Conservation (phyloP, 2,329 filamentous ascomycete species). For the Colletotrichum spaethianum region DNA sequence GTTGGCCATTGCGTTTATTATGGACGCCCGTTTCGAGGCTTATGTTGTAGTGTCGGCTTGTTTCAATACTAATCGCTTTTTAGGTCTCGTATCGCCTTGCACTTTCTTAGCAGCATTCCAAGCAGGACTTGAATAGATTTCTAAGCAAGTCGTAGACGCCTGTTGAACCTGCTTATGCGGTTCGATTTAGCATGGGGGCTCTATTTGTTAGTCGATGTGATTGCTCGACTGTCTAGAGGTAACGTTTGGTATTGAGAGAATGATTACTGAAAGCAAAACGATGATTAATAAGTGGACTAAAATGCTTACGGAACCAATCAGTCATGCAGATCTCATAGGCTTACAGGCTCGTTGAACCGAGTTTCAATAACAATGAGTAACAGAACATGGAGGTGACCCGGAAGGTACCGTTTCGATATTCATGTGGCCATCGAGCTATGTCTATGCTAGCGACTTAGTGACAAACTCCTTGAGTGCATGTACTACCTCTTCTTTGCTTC, state of each 20-base stretch:
- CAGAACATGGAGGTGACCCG: not conserved
- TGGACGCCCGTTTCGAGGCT: not conserved
- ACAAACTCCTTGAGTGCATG: constrained; percentile 50
- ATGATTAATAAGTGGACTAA: not conserved
- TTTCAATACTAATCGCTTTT: not conserved
- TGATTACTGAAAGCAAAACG: not conserved
- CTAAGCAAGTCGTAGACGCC: not conserved
- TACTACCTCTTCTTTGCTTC: constrained; percentile 57
- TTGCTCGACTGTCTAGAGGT: not conserved
- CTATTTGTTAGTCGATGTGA: no score
- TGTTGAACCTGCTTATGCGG: not conserved
- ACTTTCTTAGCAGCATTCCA: not conserved
- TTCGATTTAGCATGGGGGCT: not conserved
- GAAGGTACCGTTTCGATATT: not conserved
- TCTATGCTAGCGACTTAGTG: constrained; percentile 7
- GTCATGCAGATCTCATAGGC: not conserved
- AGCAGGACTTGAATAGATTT: not conserved
- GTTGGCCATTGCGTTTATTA: not conserved
- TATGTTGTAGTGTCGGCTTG: not conserved
- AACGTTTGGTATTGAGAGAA: not conserved
- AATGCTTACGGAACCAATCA: not conserved
- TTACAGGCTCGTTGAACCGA: no score
- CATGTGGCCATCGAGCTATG: not conserved
- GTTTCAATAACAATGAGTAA: not conserved
- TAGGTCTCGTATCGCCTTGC: no score